Percentiles rank a stretch among this genome's conserved stretches.
phyloP scores from a whole-genome alignment of 1,284 basidiomycete species.

The Trichosporon ovoides region DNA sequence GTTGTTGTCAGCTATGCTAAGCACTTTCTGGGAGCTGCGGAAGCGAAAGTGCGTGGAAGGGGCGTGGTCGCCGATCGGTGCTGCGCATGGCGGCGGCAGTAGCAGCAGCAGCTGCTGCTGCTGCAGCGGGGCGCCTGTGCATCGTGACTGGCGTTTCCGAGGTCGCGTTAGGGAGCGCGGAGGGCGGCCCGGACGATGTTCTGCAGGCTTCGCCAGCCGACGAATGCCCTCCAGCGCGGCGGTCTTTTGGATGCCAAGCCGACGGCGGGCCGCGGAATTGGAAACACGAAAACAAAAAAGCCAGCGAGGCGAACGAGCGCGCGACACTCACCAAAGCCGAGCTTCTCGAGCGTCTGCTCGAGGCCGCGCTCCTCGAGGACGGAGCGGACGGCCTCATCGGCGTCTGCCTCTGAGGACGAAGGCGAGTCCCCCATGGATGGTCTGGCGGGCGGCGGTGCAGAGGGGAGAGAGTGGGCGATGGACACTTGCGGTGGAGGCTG shows the following conservation, averaged over 20 bases:
- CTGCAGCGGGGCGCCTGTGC: too few relatives aligned
- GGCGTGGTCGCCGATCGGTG: too few relatives aligned
- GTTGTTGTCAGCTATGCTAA: not conserved
- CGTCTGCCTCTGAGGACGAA: not conserved
- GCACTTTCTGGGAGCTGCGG: too few relatives aligned
- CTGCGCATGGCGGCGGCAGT: too few relatives aligned
- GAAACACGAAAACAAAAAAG: not conserved
- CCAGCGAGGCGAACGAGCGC: too few relatives aligned
- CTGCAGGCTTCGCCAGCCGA: too few relatives aligned
- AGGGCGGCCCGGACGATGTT: too few relatives aligned
- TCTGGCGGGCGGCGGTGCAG: not conserved
- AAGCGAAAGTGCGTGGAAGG: too few relatives aligned
- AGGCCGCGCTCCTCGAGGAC: constrained; percentile 57
- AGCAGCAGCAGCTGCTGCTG: too few relatives aligned
- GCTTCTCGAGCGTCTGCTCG: constrained; percentile 78
- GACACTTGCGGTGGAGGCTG: not conserved
- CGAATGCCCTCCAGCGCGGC: too few relatives aligned
- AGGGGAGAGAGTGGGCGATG: not conserved
- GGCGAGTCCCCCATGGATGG: not conserved
- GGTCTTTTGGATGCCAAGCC: constrained; percentile 45
- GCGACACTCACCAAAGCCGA: constrained; percentile 84
- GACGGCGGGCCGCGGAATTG: not conserved
- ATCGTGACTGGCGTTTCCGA: constrained; percentile 56
- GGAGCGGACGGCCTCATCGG: constrained; percentile 8
- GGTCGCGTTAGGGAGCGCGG: too few relatives aligned